These are phyloP conservation scores for Kwoniella dejecticola DNA, from an alignment of 768 basidiomycete species.

Conservation along the genomic window DNA sequence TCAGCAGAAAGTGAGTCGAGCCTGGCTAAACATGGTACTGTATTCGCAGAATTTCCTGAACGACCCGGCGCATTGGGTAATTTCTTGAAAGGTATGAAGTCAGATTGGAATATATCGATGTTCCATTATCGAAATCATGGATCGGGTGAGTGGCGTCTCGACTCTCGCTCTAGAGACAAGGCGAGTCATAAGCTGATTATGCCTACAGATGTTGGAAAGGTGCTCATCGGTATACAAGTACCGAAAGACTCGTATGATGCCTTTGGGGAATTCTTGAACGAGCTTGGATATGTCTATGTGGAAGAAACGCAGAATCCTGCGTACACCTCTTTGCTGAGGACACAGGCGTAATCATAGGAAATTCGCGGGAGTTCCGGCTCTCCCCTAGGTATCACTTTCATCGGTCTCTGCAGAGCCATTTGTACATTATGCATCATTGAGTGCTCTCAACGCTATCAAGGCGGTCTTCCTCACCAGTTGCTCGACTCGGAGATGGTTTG, in stretches of 20 bases:
- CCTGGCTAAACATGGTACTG: too few species aligned
- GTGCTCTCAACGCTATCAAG: too few species aligned
- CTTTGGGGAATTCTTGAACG: constrained; percentile 73
- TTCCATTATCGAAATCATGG: constrained; percentile 99
- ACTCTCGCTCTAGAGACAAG: not conserved
- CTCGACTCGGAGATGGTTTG: too few species aligned
- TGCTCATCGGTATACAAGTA: constrained; percentile 91
- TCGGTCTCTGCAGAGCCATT: not conserved
- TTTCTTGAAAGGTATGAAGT: constrained; percentile 79
- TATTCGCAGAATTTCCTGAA: constrained; percentile 83
- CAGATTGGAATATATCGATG: constrained; percentile 89
- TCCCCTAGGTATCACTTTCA: not conserved
- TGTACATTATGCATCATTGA: too few species aligned
- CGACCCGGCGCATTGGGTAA: constrained; percentile 85
- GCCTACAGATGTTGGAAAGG: constrained; percentile 79
- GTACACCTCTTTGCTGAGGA: constrained; percentile 61
- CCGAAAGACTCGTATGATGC: constrained; percentile 67
- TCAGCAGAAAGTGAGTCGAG: too few species aligned
- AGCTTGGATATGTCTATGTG: constrained; percentile 81
- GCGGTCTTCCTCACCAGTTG: too few species aligned
- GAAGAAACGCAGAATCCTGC: constrained; percentile 91
- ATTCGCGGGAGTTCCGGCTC: not conserved
- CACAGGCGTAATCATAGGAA: constrained; percentile 5
- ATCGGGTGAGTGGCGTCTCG: constrained; percentile 66
- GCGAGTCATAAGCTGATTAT: not conserved